Evolutionary conservation across 176 grass and related monocot species (phyloP), one percentile per base, ranked within the genome.

Genomic region (Musa acuminata): DNA sequence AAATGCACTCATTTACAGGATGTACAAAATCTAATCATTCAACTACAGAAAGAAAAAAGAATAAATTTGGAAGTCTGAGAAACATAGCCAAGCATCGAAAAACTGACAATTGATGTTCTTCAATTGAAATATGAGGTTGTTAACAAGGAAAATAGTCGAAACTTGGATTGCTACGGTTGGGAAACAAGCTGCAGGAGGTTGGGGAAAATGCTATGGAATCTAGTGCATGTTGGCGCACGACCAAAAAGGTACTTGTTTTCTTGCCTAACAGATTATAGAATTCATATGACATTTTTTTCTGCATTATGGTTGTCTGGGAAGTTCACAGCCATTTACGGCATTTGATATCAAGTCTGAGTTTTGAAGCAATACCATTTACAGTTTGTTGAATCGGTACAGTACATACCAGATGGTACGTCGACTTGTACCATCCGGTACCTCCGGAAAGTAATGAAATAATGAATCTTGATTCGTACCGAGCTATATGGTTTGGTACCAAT

Each of bases 161-260:
- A 84, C 16, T 72, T 84, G 79, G 51, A 51, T 55, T 96, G 85
- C 66, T 80, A 66, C 79, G 88, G 57, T 60, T 90, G 85, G 73
- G 82, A 72, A 84, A 62, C 24, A 84, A 82, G 67, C 80, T 92
- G 55, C 79, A 87, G 72, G 52, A 27, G 69, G 60, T 81, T 8
- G 85, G 82, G 4, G 72, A 72, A 22, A 22, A 22, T 22, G 22
- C 22, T 22, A 22, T 22, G 22, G 22, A 22, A 22, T 22, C 22
- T 22, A 22, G 22, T 22, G 22, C 22, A 22, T 22, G 22, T 22
- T 22, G 22, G 22, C 22, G 76, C 62, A 82, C 77, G 65, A 76
- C 81, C 76, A 97, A 84, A 65, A 83, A 90, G 93, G 90, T 97
- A 97, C 35, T 43, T 17, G 35, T 67, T 85, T 89, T 52, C 62